These are phyloP conservation scores for Funneliformis caledonium DNA, from an alignment of 371 early-diverging fungal species.

Conservation along the genomic window DNA sequence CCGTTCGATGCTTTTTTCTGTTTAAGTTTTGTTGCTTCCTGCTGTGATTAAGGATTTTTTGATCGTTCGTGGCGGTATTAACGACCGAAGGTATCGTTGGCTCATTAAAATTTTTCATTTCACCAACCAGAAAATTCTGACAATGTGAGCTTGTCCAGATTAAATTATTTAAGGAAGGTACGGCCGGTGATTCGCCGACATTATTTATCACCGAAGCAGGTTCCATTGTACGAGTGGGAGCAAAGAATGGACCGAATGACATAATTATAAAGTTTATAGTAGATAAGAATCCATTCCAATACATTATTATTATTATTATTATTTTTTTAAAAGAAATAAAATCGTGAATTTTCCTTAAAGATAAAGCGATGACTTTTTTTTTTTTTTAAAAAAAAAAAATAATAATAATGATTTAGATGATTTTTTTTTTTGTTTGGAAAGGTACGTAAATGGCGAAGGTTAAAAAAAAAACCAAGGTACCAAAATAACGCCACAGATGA, in stretches of 20 bases:
- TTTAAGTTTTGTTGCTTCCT: neutral
- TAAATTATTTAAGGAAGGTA: neutral
- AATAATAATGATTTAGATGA: too few species aligned
- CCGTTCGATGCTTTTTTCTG: neutral
- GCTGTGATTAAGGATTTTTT: neutral
- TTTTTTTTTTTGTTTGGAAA: too few species aligned
- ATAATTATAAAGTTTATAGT: neutral
- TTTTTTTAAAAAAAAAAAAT: neutral
- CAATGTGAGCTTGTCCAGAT: neutral
- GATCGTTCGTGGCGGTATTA: neutral
- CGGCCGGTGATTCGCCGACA: neutral
- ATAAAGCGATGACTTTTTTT: neutral
- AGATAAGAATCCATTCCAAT: neutral
- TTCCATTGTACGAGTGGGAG: neutral
- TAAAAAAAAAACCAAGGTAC: too few species aligned
- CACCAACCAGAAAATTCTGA: neutral
- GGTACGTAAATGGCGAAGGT: too few species aligned
- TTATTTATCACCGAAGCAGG: neutral
- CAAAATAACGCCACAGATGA: too few species aligned
- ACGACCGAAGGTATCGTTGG: neutral
- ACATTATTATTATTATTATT: neutral
- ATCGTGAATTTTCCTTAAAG: neutral
- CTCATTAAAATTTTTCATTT: neutral
- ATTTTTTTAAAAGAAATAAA: too few species aligned
- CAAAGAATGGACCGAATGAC: neutral